Evolutionary conservation across 2,329 filamentous ascomycete genomes (phyloP), one percentile per base, ranked within the genome.

Genomic region (Neopestalotiopsis sp.): DNA sequence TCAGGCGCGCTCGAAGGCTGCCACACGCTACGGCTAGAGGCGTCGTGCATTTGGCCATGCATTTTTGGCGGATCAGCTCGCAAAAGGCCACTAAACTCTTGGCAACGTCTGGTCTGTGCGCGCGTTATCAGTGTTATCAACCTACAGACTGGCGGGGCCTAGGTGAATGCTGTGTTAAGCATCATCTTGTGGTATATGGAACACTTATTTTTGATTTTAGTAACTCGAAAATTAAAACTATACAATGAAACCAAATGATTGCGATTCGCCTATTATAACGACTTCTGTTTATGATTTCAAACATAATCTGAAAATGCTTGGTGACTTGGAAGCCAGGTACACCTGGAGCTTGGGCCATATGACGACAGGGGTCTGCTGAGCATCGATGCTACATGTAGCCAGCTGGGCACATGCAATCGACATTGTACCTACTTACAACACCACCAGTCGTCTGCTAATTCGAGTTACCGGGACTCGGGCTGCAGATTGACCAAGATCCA

Each of bases 321-420:
- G 53, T 7, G 53, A 14, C 53, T 7, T 57, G 7, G 24, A 28
- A 57, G 17, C 7, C 53, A n/a, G 53, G 24, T n/a, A 38, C 28
- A 10, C 7, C 17, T 61, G 57, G 57, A 61, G 57, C 57, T 61
- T 61, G 57, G 57, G 57, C 57, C 57, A 61, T 53, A 53, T 53
- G 45, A 53, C 45, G 45, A 53, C 45, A 53, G n/a, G 45, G 45
- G 45, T 24, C 45, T 53, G 45, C n/a, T 53, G 45, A 53, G n/a
- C 17, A 10, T 53, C 45, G 45, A 17, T 20, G 17, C 45, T n/a
- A 28, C 24, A 28, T 28, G 24, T 28, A 20, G 45, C 45, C 45
- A 17, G 7, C 14, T 17, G n/a, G 45, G 5, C 45, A 28, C 24
- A 28, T 28, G 24, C 24, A 53, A 20, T 24, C 24, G 30, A 20